A percentile compares a stretch with the other conserved stretches of the same genome.
Conservation (phyloP, 257 asterid species). For the Solanum chmielewskii region DNA sequence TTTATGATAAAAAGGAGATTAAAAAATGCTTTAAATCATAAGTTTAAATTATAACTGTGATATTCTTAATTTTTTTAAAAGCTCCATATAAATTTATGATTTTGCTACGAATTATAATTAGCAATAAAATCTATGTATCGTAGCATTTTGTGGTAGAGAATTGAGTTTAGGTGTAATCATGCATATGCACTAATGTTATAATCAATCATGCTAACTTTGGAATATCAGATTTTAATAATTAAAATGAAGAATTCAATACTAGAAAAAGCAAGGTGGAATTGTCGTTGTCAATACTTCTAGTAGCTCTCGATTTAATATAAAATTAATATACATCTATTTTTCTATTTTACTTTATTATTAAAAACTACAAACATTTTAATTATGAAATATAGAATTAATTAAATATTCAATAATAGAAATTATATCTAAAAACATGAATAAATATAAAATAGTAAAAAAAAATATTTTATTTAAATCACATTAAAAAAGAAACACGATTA, state of each 20-base stretch:
- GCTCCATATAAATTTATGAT: no score
- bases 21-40: not conserved
- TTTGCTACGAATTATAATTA: not conserved
- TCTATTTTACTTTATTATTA: not conserved
- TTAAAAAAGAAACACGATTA: not conserved
- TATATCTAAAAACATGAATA: not conserved
- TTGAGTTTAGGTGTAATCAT: not conserved
- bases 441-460: not conserved
- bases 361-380: not conserved
- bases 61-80: no score
- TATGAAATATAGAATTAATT: not conserved
- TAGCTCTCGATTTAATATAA: not conserved
- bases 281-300: not conserved
- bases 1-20: no score
- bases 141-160: not conserved
- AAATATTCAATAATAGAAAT: not conserved
- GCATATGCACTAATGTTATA: not conserved
- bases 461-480: accelerated
- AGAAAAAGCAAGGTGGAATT: not conserved
- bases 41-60: not conserved
- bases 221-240: not conserved
- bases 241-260: not conserved
- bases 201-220: not conserved
- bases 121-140: not conserved
- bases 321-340: not conserved